Evolutionary conservation across 495 filamentous ascomycete species (phyloP), one percentile per base, ranked within the genome.

Genomic region (Darksidea phi): DNA sequence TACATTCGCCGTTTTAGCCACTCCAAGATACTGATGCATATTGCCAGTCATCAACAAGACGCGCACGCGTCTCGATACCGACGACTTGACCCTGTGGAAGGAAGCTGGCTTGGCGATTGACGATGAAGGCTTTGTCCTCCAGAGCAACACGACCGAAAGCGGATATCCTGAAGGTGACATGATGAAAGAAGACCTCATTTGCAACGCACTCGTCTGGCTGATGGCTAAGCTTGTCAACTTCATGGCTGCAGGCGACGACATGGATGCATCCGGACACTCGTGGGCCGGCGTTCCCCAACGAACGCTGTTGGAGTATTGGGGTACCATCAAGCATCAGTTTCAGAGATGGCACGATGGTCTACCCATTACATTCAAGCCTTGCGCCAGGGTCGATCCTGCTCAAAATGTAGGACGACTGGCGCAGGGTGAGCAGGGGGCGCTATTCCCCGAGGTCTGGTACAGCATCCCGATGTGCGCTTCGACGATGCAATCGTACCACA

Each of bases 401-500:
- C 52, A 49, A 6, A 47, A 32, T 13, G 59, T 55, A 5, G 34
- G 43, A 32, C 26, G 37, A 21, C 47, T 74, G 36, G 42, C 63
- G 7, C 48, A 67, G 51, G 71, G 73, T 48, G 58, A 49, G 23
- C 71, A 71, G 34, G 74, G 76, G 18, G 51, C 64, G 24, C 71
- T 77, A 0, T 76, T 87, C 51, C 76, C 79, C 1, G 84, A 86
- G 70, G 75, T 83, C 18, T 87, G 84, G 84, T 80, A 81, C 64
- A 83, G 80, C 59, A 75, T 83, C 2, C 79, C 83, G 1, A 84
- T 86, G 78, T 86, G 82, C 72, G 80, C 79, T 0, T 83, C 82
- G 4, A 80, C 80, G 10, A 85, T 86, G 81, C 84, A 86, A 67
- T 77, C 78, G 59, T 87, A 84, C 65, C 83, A 87, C 64, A 84